Evolutionary conservation across 257 asterid species (phyloP).

Genomic region (Scutellaria minor): DNA sequence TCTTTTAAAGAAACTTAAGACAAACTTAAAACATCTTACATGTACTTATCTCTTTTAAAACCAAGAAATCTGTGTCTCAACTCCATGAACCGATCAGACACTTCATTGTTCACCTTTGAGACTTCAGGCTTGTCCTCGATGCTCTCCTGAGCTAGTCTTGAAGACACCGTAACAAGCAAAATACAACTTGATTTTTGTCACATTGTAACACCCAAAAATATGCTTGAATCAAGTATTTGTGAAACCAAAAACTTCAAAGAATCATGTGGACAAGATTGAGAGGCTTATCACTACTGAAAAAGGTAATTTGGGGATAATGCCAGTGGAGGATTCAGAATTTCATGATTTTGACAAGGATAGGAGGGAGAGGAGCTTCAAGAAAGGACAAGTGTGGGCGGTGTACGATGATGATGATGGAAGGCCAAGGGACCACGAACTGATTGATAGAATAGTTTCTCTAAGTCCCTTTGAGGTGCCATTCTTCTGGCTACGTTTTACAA

Average conservation of each 20-base stretch:
- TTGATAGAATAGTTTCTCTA: conserved; percentile 61
- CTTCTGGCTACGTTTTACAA: conserved; percentile 65
- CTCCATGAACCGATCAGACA: conserved; percentile 59
- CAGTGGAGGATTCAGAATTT: conserved; percentile 63
- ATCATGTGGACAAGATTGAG: conserved; percentile 36
- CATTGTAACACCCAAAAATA: not conserved
- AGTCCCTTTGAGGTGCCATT: conserved; percentile 72
- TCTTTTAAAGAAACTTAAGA: not conserved
- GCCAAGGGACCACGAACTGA: conserved; percentile 84
- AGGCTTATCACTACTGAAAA: conserved; percentile 37
- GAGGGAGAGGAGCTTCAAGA: conserved; percentile 68
- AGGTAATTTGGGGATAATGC: conserved; percentile 51
- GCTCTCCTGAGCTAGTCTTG: conserved; percentile 52
- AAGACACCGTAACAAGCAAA: conserved; percentile 36
- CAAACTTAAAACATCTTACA: conserved; percentile 55
- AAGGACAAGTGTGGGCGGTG: conserved; percentile 93
- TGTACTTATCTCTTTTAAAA: conserved; percentile 78
- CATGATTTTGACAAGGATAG: conserved; percentile 80
- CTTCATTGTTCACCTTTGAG: conserved; percentile 40
- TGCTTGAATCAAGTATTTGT: not conserved
- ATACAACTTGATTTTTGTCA: conserved; percentile 11
- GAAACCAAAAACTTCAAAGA: conserved; percentile 28
- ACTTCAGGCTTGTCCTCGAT: conserved; percentile 45
- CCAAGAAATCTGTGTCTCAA: conserved; percentile 75
- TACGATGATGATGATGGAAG: conserved; percentile 79